Evolutionary conservation across 208 protist species (phyloP), one percentile per base, ranked within the genome.

Genomic region (Leishmania major): DNA sequence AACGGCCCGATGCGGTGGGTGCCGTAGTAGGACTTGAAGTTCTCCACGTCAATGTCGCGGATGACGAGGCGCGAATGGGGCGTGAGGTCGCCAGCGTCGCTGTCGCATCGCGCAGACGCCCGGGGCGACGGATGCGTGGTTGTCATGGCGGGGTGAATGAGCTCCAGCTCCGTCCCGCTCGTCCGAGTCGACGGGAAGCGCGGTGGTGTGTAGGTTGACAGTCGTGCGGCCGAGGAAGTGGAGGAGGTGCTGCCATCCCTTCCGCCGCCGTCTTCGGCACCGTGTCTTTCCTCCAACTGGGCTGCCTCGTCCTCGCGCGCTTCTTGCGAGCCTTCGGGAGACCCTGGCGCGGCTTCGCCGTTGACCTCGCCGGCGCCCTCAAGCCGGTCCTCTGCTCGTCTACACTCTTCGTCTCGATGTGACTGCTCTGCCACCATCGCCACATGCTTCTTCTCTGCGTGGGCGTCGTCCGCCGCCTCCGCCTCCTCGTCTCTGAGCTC

Each of bases 21-120:
- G 11, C 99, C 99, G 43, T 95, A 98, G 92, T 99, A 99, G 4
- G 98, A 99, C 90, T 99, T 99, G 96, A 99, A 99, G 90, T 99
- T 99, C 81, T 99, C 97, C 31, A 99, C 89, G 10, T 98, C 97
- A 82, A 99, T 99, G 75, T 99, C 96, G 70, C 89, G 94, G 73
- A 99, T 99, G 59, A 99, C 99, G 25, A 99, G 89, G 40, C 93
- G 92, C 7, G 79, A 78, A 69, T 81, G 77, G 13, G 79, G 66
- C 25, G 77, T 53, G 31, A 43, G 22, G 37, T 57, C 67, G n/a
- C 17, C 57, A 28, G 15, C 35, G 43, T 1, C n/a, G 49, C 7
- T 1, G 31, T 47, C n/a, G 69, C 35, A 3, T 11, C 47, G 72
- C 3, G 78, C 13, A 17, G 25, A 37, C 22, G 37, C n/a, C 10